Evolutionary conservation across 179 eudicot genomes (phyloP).

Genomic region (Corrigiola litoralis): DNA sequence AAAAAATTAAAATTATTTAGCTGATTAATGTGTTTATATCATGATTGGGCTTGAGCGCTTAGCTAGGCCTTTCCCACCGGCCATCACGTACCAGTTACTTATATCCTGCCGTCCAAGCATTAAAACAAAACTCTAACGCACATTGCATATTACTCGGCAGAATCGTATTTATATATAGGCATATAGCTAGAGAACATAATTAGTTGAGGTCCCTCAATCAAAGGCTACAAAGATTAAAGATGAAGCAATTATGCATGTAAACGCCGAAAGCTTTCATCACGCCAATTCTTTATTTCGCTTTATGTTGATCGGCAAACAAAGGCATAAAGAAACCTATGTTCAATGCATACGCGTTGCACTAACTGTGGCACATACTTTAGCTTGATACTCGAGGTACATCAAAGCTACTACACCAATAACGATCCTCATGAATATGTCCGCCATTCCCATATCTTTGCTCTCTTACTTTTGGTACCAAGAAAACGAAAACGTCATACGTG

Average conservation of each 20-base stretch:
- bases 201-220: background rate
- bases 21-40: too few relatives aligned
- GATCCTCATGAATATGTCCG: background rate
- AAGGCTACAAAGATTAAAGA: background rate
- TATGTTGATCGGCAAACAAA: background rate
- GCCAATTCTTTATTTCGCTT: background rate
- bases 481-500: background rate
- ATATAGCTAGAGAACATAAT: background rate
- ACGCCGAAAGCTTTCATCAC: conserved; percentile 1
- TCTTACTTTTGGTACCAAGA: background rate
- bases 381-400: background rate
- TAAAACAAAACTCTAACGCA: too few relatives aligned
- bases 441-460: background rate
- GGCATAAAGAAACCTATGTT: background rate
- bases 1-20: too few relatives aligned
- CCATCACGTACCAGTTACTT: too few relatives aligned
- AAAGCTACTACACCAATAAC: background rate
- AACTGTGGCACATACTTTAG: background rate
- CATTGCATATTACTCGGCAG: background rate
- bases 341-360: background rate
- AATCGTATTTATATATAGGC: background rate
- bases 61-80: too few relatives aligned
- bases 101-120: too few relatives aligned
- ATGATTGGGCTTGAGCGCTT: too few relatives aligned
- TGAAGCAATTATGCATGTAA: background rate